Evolutionary conservation across 192 early-diverging fungal genomes (phyloP).

Genomic region (Coemansia sp.): DNA sequence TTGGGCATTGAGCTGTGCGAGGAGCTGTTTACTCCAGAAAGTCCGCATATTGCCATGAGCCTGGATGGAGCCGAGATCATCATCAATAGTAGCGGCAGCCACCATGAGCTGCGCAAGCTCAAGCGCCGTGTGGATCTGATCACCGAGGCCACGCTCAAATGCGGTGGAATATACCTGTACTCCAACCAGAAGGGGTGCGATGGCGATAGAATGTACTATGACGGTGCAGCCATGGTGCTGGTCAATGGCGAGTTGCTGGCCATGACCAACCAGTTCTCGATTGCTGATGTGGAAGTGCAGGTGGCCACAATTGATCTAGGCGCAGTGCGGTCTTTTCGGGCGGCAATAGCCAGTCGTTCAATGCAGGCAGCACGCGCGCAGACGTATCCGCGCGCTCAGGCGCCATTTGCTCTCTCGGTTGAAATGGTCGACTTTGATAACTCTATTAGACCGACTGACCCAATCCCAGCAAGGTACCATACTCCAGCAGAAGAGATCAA

Average conservation of each 20-base stretch:
- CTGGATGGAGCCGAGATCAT: conserved; percentile 97
- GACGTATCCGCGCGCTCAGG: conserved; percentile 68
- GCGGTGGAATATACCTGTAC: conserved; percentile 94
- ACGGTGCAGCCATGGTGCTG: conserved; percentile 86
- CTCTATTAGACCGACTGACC: conserved; percentile 46
- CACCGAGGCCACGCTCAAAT: conserved; percentile 83
- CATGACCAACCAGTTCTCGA: conserved; percentile 88
- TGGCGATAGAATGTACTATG: conserved; percentile 97
- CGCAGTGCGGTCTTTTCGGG: conserved; percentile 79
- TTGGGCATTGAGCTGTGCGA: conserved; percentile 96
- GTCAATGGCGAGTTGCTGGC: conserved; percentile 88
- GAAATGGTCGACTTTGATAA: conserved; percentile 34
- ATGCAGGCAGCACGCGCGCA: conserved; percentile 70
- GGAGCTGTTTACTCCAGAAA: conserved; percentile 93
- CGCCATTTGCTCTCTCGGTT: conserved; percentile 53
- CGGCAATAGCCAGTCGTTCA: conserved; percentile 66
- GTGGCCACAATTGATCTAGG: conserved; percentile 90
- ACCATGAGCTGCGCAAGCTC: conserved; percentile 96
- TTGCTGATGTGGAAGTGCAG: conserved; percentile 92
- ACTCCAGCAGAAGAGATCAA: conserved; percentile 88
- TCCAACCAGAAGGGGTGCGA: conserved; percentile 97
- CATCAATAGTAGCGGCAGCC: conserved; percentile 91
- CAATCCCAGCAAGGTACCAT: conserved; percentile 58
- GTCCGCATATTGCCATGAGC: conserved; percentile 90
- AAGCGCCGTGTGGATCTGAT: conserved; percentile 84